A percentile compares a stretch with the other conserved stretches of the same genome.
Evolutionary conservation across 2,329 filamentous ascomycete species (phyloP).

Genomic region (Pseudogymnoascus sp.): DNA sequence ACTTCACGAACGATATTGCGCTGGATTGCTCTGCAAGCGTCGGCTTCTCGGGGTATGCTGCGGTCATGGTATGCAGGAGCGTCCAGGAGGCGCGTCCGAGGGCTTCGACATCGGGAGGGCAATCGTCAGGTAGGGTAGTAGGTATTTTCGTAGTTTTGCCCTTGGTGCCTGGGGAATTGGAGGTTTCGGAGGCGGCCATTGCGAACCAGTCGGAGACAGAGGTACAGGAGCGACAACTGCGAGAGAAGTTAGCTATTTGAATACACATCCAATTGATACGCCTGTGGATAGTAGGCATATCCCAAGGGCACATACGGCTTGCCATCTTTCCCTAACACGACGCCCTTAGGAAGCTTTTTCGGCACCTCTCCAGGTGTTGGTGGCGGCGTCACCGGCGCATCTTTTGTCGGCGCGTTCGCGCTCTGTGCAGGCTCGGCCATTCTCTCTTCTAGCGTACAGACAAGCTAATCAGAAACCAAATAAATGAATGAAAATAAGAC

Average conservation of each 20-base stretch:
- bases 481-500: background rate
- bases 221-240: constrained; percentile 65
- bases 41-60: constrained; percentile 70
- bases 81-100: constrained; percentile 91
- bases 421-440: constrained; percentile 18
- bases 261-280: constrained; percentile 12
- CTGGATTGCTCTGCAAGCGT: constrained; percentile 64
- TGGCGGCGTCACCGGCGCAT: constrained; percentile 17
- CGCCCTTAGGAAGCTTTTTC: constrained; percentile 58
- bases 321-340: constrained; percentile 71
- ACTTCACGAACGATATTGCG: constrained; percentile 66
- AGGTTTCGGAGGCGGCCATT: constrained; percentile 41
- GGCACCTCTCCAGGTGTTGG: constrained; percentile 19
- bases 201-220: constrained; percentile 43
- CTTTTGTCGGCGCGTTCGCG: constrained; percentile 25
- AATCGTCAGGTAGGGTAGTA: constrained; percentile 51
- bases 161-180: constrained; percentile 33
- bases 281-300: background rate
- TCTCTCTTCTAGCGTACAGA: background rate
- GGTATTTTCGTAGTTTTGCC: constrained; percentile 31
- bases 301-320: constrained; percentile 60
- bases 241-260: constrained; percentile 20
- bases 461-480: background rate
- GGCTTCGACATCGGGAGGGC: constrained; percentile 81
- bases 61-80: constrained; percentile 83